Evolutionary conservation across 2,329 filamentous ascomycete species (phyloP).

Genomic region (Phoma sp.): DNA sequence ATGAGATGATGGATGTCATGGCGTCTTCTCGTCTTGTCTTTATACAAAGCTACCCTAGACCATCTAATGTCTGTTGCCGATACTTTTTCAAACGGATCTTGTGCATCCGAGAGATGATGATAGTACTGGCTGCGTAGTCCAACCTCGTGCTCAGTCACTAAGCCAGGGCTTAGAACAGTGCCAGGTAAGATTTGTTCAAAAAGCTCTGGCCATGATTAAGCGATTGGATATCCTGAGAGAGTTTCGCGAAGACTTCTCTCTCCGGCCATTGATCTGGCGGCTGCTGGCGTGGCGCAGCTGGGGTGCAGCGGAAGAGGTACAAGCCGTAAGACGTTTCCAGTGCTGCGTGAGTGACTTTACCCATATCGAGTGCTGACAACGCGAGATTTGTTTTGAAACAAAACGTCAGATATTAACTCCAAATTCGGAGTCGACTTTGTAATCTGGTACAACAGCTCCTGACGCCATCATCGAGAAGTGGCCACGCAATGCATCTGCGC

Average conservation of each 20-base stretch:
- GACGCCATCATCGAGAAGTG: too few relatives aligned
- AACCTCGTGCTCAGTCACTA: neutral
- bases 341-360: neutral
- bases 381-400: neutral
- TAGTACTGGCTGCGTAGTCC: constrained; percentile 17
- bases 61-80: neutral
- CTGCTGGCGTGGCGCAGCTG: constrained; percentile 20
- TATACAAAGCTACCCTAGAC: constrained; percentile 26
- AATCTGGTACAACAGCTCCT: too few relatives aligned
- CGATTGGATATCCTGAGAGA: constrained; percentile 15
- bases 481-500: neutral
- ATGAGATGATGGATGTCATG: constrained; percentile 27
- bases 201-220: constrained; percentile 15
- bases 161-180: constrained; percentile 19
- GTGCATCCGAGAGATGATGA: constrained; percentile 9
- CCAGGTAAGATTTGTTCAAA: constrained; percentile 21
- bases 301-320: constrained; percentile 10
- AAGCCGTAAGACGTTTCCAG: constrained; percentile 8
- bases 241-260: neutral
- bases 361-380: constrained; percentile 1
- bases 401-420: neutral
- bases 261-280: constrained; percentile 20
- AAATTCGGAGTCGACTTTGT: neutral
- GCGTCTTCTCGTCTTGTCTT: constrained; percentile 19
- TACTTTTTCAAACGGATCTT: constrained; percentile 3